These are phyloP conservation scores for Coffea humblotiana DNA, from an alignment of 305 asterid genomes.

Conservation along the genomic window DNA sequence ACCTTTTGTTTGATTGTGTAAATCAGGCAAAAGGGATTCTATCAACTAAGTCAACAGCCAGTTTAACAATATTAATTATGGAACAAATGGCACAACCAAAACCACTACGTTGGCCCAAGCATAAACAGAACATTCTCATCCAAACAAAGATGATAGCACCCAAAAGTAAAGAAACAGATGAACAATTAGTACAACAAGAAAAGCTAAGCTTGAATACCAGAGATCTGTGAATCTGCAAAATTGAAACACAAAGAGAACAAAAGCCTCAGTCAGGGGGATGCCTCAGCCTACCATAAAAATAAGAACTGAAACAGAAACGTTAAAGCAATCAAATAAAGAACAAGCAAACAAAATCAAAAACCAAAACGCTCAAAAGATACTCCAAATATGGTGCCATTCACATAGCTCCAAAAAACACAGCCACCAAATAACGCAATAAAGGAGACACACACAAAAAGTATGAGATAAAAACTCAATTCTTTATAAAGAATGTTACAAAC, in stretches of 20 bases:
- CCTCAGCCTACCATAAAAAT: neutral
- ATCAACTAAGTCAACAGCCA: neutral
- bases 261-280: neutral
- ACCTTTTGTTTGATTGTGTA: neutral
- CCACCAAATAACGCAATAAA: neutral
- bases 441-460: neutral
- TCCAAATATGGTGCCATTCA: neutral
- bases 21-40: neutral
- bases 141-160: neutral
- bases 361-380: neutral
- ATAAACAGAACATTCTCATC: neutral
- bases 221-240: neutral
- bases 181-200: neutral
- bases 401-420: neutral
- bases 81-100: neutral
- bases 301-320: neutral
- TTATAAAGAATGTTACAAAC: neutral
- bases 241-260: neutral
- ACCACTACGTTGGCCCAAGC: neutral
- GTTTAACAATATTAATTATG: neutral
- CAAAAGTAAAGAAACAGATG: neutral
- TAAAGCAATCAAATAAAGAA: neutral
- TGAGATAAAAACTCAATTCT: neutral
- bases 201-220: neutral
- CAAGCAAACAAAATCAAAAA: neutral